Evolutionary conservation across 805 yeast genomes (phyloP).

Genomic region (Yamadazyma ubonensis): DNA sequence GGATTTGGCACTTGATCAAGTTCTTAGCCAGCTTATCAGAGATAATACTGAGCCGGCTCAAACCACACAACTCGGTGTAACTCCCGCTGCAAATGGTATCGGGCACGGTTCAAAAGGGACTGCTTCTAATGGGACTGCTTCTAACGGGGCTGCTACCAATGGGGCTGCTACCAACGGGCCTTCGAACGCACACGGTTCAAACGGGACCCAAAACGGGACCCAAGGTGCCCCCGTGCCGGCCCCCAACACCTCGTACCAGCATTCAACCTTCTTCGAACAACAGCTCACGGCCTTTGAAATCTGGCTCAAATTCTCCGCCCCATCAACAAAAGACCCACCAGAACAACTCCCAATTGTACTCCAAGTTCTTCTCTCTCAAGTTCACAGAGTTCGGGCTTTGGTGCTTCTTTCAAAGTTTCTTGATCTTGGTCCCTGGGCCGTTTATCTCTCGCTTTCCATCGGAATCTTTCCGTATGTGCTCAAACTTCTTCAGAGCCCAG

Average conservation of each 20-base stretch:
- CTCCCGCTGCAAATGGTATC: slow-evolving; percentile 18
- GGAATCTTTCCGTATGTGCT: slow-evolving; percentile 96
- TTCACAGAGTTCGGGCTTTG: slow-evolving; percentile 86
- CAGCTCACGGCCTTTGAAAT: slow-evolving; percentile 94
- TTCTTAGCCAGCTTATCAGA: slow-evolving; percentile 69
- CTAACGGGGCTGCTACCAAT: neutral
- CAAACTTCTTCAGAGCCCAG: slow-evolving; percentile 88
- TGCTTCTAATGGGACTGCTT: too few species aligned
- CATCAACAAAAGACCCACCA: slow-evolving; percentile 82
- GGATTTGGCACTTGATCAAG: slow-evolving; percentile 96
- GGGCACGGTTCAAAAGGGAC: slow-evolving; percentile 12
- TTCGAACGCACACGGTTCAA: too few species aligned
- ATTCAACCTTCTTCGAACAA: slow-evolving; percentile 92
- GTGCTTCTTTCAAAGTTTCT: slow-evolving; percentile 79
- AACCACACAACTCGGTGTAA: neutral
- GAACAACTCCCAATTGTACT: slow-evolving; percentile 92
- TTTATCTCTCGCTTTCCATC: slow-evolving; percentile 83
- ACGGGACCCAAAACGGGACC: too few species aligned
- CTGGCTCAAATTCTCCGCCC: slow-evolving; percentile 86
- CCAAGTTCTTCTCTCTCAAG: slow-evolving; percentile 90
- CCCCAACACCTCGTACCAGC: slow-evolving; percentile 60
- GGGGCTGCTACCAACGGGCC: neutral
- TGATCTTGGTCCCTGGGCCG: slow-evolving; percentile 98
- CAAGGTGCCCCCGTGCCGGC: too few species aligned
- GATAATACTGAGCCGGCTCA: slow-evolving; percentile 1